These are phyloP conservation scores for Colletotrichum limetticola DNA, from an alignment of 2,329 filamentous ascomycete genomes.

Conservation along the genomic window DNA sequence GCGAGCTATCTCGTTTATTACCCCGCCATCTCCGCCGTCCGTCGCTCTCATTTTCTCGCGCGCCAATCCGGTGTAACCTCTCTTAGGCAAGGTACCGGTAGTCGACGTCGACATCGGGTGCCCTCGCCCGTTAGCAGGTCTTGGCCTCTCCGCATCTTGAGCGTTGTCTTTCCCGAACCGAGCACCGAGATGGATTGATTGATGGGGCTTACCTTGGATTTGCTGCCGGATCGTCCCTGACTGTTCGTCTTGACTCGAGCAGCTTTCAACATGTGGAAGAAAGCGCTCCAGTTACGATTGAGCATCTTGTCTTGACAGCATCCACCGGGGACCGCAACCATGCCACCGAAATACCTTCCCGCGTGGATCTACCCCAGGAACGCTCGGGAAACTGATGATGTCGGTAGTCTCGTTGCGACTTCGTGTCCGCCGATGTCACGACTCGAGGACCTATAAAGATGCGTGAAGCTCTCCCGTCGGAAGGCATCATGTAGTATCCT, in stretches of 20 bases:
- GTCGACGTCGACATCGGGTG: conserved; percentile 10
- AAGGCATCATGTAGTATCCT: not conserved
- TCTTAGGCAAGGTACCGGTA: conserved; percentile 23
- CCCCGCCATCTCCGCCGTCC: not conserved
- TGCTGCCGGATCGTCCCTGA: not conserved
- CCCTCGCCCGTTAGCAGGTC: not conserved
- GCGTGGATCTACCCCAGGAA: not conserved
- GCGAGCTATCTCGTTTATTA: not conserved
- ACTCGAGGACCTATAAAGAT: not conserved
- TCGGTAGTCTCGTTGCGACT: not conserved
- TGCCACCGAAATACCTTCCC: not conserved
- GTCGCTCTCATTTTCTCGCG: not conserved
- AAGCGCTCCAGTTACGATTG: conserved; percentile 16
- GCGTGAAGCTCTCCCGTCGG: not conserved
- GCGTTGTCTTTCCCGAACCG: not conserved
- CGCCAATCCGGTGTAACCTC: conserved; percentile 26
- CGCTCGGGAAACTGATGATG: not conserved
- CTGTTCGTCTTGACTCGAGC: conserved; percentile 9
- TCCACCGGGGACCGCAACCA: not conserved
- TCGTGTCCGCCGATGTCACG: not conserved
- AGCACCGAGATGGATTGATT: not conserved
- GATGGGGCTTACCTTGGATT: not conserved
- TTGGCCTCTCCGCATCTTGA: conserved; percentile 21
- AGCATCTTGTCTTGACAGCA: not conserved
- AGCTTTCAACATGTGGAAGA: not conserved